These are phyloP conservation scores for Pythium folliculosum DNA, from an alignment of 352 stramenopile genomes.

Conservation along the genomic window DNA sequence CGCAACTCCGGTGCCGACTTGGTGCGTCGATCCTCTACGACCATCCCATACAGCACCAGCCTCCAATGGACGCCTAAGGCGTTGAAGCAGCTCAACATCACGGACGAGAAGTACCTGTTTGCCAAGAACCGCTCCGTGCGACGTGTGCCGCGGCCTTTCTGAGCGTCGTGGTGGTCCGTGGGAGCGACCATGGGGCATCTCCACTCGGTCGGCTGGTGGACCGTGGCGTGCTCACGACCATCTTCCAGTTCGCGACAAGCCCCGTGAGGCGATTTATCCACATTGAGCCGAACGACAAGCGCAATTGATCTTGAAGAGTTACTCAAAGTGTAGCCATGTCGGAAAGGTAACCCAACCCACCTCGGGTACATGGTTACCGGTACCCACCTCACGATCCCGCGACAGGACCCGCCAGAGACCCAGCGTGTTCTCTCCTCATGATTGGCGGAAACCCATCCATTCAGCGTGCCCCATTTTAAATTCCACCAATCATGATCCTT, in stretches of 20 bases:
- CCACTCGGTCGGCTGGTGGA: neutral
- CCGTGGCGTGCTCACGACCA: neutral
- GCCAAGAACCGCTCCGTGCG: neutral
- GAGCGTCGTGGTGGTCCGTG: neutral
- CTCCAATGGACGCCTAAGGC: neutral
- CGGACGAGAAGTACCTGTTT: neutral
- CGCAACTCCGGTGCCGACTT: neutral
- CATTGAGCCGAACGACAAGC: constrained; percentile 1
- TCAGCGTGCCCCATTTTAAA: constrained; percentile 36
- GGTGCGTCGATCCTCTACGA: neutral
- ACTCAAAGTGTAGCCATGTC: constrained; percentile 3
- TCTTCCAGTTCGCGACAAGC: constrained; percentile 5
- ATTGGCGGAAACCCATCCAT: constrained; percentile 30
- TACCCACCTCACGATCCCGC: neutral
- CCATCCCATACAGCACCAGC: neutral
- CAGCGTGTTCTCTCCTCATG: neutral
- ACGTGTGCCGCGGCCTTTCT: neutral
- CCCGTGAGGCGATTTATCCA: neutral
- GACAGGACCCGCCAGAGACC: neutral
- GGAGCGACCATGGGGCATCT: neutral
- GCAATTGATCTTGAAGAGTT: neutral
- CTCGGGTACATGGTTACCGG: neutral
- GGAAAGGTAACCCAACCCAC: neutral
- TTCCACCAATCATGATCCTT: constrained; percentile 38
- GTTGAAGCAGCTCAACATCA: neutral